Evolutionary conservation across 306 rosid species (phyloP).

Genomic region (Trifolium dubium): DNA sequence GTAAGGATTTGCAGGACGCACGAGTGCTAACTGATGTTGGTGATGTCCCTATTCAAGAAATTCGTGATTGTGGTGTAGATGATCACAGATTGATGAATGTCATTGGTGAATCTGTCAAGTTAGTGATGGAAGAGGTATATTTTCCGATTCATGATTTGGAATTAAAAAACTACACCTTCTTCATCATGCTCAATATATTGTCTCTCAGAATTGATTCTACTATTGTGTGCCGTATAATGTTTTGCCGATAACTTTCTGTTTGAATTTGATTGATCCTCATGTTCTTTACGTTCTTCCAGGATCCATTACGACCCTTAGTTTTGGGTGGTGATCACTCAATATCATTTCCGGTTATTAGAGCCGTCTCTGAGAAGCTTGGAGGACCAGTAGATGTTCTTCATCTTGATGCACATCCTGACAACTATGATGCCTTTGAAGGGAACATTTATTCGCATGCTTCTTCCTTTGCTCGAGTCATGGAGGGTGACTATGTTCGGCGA

Average conservation of each 20-base stretch:
- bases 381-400: constrained; percentile 94
- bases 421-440: constrained; percentile 80
- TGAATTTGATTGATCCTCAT: constrained; percentile 27
- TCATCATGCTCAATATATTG: neutral
- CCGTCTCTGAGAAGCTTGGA: constrained; percentile 93
- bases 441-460: constrained; percentile 92
- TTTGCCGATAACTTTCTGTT: constrained; percentile 12
- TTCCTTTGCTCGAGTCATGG: constrained; percentile 97
- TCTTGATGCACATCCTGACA: constrained; percentile 98
- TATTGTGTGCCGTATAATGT: constrained; percentile 11
- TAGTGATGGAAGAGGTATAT: constrained; percentile 91
- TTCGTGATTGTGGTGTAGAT: constrained; percentile 80
- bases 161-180: neutral
- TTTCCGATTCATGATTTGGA: constrained; percentile 29
- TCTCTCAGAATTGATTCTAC: constrained; percentile 13
- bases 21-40: constrained; percentile 94
- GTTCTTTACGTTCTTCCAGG: constrained; percentile 50
- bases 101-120: constrained; percentile 87
- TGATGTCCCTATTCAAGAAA: constrained; percentile 94
- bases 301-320: constrained; percentile 85
- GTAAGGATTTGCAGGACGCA: constrained; percentile 79
- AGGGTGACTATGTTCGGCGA: constrained; percentile 89
- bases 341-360: constrained; percentile 88
- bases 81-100: constrained; percentile 92
- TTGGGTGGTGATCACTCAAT: constrained; percentile 98